These are phyloP conservation scores for Endoconidiophora laricicola DNA, from an alignment of 2,329 filamentous ascomycete genomes.

Conservation along the genomic window DNA sequence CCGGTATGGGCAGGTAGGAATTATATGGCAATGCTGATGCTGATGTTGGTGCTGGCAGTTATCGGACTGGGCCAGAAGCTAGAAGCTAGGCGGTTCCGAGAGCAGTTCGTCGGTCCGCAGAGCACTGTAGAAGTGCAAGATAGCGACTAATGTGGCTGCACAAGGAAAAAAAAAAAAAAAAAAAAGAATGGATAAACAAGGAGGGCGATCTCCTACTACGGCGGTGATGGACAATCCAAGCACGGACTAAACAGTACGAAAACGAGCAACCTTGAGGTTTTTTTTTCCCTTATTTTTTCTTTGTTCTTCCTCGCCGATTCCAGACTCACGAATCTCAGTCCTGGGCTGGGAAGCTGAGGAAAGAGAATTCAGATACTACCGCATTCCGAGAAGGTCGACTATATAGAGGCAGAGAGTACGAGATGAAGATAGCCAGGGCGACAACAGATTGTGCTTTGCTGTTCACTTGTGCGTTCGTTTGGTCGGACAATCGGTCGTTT, in stretches of 20 bases:
- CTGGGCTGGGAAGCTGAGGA: constrained; percentile 2
- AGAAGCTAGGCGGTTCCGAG: constrained; percentile 9
- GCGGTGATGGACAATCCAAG: not conserved
- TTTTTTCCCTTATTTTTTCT: not conserved
- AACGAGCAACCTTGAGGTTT: not conserved
- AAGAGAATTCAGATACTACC: constrained; percentile 6
- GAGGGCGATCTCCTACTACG: not conserved
- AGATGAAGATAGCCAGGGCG: too few relatives aligned
- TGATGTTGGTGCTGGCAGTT: constrained; percentile 2
- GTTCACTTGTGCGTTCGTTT: too few relatives aligned
- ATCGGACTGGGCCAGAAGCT: constrained; percentile 8
- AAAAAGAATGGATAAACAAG: constrained; percentile 1
- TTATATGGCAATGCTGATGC: not conserved
- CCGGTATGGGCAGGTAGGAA: not conserved
- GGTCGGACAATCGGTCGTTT: too few relatives aligned
- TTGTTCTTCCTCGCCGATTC: not conserved
- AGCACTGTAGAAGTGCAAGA: not conserved
- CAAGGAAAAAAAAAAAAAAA: constrained; percentile 1
- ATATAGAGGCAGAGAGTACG: too few relatives aligned
- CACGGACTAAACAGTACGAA: not conserved
- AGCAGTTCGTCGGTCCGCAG: not conserved
- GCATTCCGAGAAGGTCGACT: constrained; percentile 6
- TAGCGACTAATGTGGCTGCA: not conserved
- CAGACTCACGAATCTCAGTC: not conserved
- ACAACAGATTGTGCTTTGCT: too few relatives aligned